These are phyloP conservation scores for Microsporum audouinii DNA, from an alignment of 2,329 filamentous ascomycete genomes.

Conservation along the genomic window DNA sequence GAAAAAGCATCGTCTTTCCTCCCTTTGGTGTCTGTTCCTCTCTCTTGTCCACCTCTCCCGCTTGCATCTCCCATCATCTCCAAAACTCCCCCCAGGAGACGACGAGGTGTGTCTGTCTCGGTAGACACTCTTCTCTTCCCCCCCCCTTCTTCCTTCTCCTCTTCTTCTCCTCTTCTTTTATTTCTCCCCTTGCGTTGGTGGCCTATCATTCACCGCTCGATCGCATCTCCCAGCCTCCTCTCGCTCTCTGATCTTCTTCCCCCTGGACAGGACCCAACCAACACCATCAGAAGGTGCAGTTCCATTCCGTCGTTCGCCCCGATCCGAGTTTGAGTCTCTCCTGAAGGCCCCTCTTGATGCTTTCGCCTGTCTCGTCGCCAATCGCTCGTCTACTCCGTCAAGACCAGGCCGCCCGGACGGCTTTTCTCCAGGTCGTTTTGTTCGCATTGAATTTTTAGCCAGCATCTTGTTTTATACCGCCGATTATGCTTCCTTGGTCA, in stretches of 20 bases:
- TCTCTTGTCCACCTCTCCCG: not conserved
- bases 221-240: conserved; percentile 3
- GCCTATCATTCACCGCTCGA: conserved; percentile 3
- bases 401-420: conserved; percentile 12
- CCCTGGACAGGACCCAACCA: not conserved
- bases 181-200: not conserved
- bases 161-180: not conserved
- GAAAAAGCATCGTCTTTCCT: not conserved
- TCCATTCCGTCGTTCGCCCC: not conserved
- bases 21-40: not conserved
- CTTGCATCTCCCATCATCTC: not conserved
- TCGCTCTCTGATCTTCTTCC: not conserved
- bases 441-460: not conserved
- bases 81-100: not conserved
- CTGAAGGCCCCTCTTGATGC: not conserved
- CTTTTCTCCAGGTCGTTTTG: conserved; percentile 1
- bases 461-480: conserved; percentile 3
- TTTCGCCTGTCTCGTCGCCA: not conserved
- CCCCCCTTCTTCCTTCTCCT: not conserved
- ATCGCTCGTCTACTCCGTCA: not conserved
- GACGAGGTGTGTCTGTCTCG: conserved; percentile 3
- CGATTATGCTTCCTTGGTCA: conserved; percentile 14
- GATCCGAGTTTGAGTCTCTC: not conserved
- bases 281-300: not conserved
- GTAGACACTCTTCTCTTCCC: conserved; percentile 1